Percentiles rank a stretch among this genome's conserved stretches.
Evolutionary conservation across 192 early-diverging fungal genomes (phyloP).

Genomic region (Irineochytrium annulatum): DNA sequence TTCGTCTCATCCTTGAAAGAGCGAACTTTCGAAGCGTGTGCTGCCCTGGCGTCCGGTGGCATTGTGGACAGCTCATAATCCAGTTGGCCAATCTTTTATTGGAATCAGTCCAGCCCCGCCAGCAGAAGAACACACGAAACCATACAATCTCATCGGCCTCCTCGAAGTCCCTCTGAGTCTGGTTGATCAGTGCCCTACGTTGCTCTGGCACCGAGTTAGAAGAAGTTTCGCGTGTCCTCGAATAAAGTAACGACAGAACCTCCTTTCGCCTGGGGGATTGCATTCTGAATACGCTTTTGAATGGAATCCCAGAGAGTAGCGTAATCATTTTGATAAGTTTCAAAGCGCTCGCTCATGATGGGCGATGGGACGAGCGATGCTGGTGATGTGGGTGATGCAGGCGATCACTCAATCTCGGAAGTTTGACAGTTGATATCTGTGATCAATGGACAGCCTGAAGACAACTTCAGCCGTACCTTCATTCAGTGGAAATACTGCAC

Average conservation of each 20-base stretch:
- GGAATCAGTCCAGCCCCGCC: not conserved
- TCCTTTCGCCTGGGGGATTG: not conserved
- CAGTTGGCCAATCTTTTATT: constrained; percentile 75
- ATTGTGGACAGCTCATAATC: constrained; percentile 86
- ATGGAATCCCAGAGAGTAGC: constrained; percentile 54
- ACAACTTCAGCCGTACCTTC: no score
- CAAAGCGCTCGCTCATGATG: constrained; percentile 81
- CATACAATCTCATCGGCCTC: constrained; percentile 89
- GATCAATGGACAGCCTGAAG: no score
- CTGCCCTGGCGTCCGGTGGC: constrained; percentile 54
- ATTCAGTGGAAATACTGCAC: no score
- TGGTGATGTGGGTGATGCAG: no score
- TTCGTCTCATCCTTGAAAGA: constrained; percentile 77
- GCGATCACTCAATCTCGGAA: no score
- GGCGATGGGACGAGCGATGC: no score
- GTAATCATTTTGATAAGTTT: constrained; percentile 86
- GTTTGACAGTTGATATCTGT: no score
- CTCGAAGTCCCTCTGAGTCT: constrained; percentile 77
- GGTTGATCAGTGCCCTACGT: constrained; percentile 69
- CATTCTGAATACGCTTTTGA: constrained; percentile 46
- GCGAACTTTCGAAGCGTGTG: constrained; percentile 64
- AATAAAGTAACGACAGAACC: not conserved
- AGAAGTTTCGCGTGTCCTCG: not conserved
- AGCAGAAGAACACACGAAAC: not conserved
- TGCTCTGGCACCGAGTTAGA: constrained; percentile 48